phyloP scores from a whole-genome alignment of 2,329 filamentous ascomycete genomes.

The Zarea fungicola region DNA sequence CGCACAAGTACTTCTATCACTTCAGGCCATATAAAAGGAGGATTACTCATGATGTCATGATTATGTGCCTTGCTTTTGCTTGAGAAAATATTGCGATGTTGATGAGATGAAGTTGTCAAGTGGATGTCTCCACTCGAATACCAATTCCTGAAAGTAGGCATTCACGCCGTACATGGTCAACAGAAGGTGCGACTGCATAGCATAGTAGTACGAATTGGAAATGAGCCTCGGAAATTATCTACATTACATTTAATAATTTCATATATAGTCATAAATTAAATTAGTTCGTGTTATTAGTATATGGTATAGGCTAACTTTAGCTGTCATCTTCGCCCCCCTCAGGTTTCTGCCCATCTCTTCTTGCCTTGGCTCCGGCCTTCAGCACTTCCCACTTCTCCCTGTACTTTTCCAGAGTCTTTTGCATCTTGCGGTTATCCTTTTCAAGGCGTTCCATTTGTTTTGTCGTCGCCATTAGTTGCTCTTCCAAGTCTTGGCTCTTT shows the following conservation, averaged over 20 bases:
- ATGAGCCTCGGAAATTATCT: no score
- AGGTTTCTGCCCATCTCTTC: slow-evolving; percentile 25
- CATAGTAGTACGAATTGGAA: no score
- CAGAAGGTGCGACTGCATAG: background rate
- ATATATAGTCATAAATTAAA: background rate
- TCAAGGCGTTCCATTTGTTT: slow-evolving; percentile 64
- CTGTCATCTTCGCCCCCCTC: slow-evolving; percentile 9
- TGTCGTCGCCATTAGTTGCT: slow-evolving; percentile 52
- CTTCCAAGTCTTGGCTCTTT: slow-evolving; percentile 61
- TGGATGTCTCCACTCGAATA: background rate
- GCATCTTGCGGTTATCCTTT: slow-evolving; percentile 50
- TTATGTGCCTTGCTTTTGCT: background rate
- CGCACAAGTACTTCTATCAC: background rate
- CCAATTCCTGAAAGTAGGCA: background rate
- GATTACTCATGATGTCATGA: background rate
- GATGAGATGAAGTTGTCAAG: background rate
- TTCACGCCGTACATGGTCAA: no score
- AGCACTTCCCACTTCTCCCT: slow-evolving; percentile 57
- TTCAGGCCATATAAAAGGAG: background rate
- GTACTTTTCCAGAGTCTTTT: slow-evolving; percentile 53
- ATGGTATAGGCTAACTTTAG: background rate
- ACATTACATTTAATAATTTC: no score
- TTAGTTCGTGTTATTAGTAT: background rate
- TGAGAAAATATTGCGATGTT: background rate
- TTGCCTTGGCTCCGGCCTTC: slow-evolving; percentile 56